phyloP scores from a whole-genome alignment of 2,329 filamentous ascomycete species.

The Curvularia lunata region DNA sequence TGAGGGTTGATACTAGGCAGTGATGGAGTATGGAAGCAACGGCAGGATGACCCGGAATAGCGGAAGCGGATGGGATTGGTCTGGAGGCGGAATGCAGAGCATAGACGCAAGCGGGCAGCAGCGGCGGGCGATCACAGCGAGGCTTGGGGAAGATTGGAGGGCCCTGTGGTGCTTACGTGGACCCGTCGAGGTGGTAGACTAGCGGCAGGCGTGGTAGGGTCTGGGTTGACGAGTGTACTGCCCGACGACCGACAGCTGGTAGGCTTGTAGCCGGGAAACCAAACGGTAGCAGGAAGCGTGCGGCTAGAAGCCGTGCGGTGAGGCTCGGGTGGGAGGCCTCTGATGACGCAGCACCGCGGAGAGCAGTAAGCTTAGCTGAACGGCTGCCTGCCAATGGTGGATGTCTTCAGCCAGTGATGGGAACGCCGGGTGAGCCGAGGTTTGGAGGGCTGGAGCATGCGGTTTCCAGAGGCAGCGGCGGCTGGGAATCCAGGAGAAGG shows the following conservation, averaged over 20 bases:
- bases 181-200: conserved; percentile 44
- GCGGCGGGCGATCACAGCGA: conserved; percentile 30
- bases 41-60: conserved; percentile 32
- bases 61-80: conserved; percentile 37
- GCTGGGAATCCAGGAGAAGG: conserved; percentile 24
- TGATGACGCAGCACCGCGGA: conserved; percentile 38
- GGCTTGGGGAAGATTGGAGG: conserved; percentile 36
- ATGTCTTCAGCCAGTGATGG: conserved; percentile 23
- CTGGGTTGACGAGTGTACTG: conserved; percentile 44
- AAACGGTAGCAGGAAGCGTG: conserved; percentile 25
- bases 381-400: conserved; percentile 30
- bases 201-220: conserved; percentile 37
- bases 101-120: conserved; percentile 40
- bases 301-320: conserved; percentile 33
- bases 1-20: conserved; percentile 32
- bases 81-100: conserved; percentile 25
- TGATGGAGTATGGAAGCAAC: conserved; percentile 23
- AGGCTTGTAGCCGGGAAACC: conserved; percentile 28
- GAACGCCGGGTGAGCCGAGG: conserved; percentile 25
- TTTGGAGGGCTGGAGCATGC: conserved; percentile 34
- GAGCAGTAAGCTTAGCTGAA: conserved; percentile 43
- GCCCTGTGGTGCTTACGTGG: conserved; percentile 41
- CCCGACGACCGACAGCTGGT: conserved; percentile 41
- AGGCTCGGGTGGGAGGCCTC: conserved; percentile 38
- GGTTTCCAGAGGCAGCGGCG: conserved; percentile 27